These are phyloP conservation scores for Solanum sejunctum DNA, from an alignment of 257 asterid species.

Conservation along the genomic window DNA sequence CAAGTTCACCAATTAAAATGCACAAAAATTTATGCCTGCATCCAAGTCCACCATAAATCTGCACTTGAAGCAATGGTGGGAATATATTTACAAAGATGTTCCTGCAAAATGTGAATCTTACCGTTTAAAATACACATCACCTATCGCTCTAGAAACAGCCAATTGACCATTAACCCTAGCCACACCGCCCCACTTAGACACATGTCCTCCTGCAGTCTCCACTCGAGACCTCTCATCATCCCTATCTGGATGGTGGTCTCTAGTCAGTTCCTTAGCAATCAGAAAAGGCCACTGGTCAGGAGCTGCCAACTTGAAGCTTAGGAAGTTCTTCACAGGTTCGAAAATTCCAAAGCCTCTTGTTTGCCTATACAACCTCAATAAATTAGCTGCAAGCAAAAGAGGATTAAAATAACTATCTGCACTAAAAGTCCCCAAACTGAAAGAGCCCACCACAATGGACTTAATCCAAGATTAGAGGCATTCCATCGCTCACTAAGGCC, in stretches of 20 bases:
- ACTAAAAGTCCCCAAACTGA: neutral
- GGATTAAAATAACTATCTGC: conserved; percentile 1
- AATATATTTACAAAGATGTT: neutral
- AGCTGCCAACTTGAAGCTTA: conserved; percentile 47
- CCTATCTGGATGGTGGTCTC: conserved; percentile 95
- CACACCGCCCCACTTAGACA: conserved; percentile 81
- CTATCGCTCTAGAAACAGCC: conserved; percentile 93
- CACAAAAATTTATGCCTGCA: neutral
- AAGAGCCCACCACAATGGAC: neutral
- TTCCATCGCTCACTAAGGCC: neutral
- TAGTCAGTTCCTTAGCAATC: conserved; percentile 76
- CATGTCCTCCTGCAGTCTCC: conserved; percentile 88
- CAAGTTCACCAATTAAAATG: neutral
- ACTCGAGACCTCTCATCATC: conserved; percentile 81
- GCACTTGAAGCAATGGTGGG: neutral
- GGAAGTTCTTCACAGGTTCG: conserved; percentile 41
- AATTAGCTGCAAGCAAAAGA: conserved; percentile 56
- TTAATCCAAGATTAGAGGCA: neutral
- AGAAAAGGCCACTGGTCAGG: conserved; percentile 60
- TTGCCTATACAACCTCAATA: conserved; percentile 59
- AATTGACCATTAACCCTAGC: conserved; percentile 91
- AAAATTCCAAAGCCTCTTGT: conserved; percentile 32
- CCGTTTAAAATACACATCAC: conserved; percentile 79
- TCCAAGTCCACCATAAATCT: neutral
- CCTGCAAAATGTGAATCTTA: conserved; percentile 6